Evolutionary conservation across 2,329 filamentous ascomycete genomes (phyloP), one percentile per base, ranked within the genome.

Genomic region (Cyphellophora attinorum): DNA sequence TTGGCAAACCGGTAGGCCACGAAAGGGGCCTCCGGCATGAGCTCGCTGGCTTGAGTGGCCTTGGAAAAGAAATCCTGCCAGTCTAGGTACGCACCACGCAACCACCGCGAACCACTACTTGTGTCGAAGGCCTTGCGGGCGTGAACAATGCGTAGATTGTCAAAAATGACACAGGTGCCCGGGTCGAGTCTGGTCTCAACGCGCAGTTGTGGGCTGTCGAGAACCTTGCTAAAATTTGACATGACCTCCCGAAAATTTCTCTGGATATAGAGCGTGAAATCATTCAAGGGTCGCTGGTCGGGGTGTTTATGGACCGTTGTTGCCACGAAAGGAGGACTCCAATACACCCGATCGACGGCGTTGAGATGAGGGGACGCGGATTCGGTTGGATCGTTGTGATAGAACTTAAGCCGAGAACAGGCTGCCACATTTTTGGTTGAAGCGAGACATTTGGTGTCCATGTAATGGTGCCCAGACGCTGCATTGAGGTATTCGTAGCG

Each of bases 81-180:
- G 42, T 81, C 74, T 17, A 95, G 68, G 58, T 96, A 98, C 0
- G 84, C 74, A 4, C 91, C 91, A 48, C 84, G 82, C 35, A 96
- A 60, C 83, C 85, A 93, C 34, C 89, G 68, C 41, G 77, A 71
- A 1, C 83, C 83, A 5, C 69, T 67, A 0, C 60, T 60, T 13
- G 54, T 51, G 38, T 89, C 76, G 57, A 96, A 96, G 18, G 76
- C 74, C 11, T 67, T 71, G 3, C 91, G 68, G 0, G 86, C 89
- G 62, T 96, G 91, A 52, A 93, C 58, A n/a, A 93, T 68, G 12
- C 89, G 70, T 25, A 46, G 32, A 53, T 96, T 96, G 55, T 93
- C 81, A 53, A 98, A 96, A n/a, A 98, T 70, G 10, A 88, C 86
- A 53, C 85, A 93, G 51, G 94, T 83, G 3, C 89, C 91, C 3